Evolutionary conservation across 495 filamentous ascomycete species (phyloP).

Genomic region (Rhypophila decipiens): DNA sequence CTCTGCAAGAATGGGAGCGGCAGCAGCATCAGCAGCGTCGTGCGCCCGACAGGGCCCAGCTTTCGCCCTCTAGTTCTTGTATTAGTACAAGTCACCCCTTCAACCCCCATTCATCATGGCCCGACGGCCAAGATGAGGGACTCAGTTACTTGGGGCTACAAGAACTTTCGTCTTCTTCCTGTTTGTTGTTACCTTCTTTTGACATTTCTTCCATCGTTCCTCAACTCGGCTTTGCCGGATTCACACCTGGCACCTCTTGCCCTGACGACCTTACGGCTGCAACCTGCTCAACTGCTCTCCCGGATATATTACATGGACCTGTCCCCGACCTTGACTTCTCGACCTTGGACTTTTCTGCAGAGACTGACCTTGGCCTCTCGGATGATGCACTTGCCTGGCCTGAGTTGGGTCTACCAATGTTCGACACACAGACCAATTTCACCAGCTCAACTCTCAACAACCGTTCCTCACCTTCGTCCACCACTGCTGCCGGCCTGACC

Average conservation of each 20-base stretch:
- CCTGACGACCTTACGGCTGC: background rate
- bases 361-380: background rate
- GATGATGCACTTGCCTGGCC: background rate
- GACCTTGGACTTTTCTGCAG: background rate
- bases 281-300: background rate
- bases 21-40: slow-evolving; percentile 14
- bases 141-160: background rate
- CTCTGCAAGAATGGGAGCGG: slow-evolving; percentile 23
- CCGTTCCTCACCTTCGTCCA: background rate
- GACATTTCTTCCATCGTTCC: background rate
- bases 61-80: background rate
- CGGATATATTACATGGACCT: background rate
- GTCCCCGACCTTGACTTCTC: slow-evolving; percentile 4
- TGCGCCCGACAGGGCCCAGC: background rate
- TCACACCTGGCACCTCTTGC: background rate
- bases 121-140: too few species aligned
- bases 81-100: too few species aligned
- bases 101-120: background rate
- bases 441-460: background rate
- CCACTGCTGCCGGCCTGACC: background rate
- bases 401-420: background rate
- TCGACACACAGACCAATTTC: background rate
- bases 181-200: background rate
- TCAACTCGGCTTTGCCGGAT: background rate
- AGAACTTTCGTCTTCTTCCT: background rate